Evolutionary conservation across 805 yeast species (phyloP).

Genomic region (Millerozyma miso): DNA sequence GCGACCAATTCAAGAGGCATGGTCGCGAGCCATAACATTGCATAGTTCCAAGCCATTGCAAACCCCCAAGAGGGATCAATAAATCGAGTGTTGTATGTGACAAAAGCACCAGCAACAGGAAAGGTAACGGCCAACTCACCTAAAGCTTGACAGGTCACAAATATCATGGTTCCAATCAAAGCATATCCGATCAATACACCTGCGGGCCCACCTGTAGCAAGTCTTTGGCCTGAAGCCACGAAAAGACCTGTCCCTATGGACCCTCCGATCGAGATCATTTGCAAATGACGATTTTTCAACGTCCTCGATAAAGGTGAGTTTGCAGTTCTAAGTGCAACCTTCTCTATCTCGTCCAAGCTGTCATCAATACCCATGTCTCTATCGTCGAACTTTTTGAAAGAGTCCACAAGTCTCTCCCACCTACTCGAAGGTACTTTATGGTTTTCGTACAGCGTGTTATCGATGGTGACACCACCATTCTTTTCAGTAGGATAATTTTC

Average conservation of each 20-base stretch:
- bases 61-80: slow-evolving; percentile 61
- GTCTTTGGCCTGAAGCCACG: slow-evolving; percentile 65
- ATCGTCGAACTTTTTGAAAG: slow-evolving; percentile 29
- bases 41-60: slow-evolving; percentile 53
- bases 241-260: slow-evolving; percentile 82
- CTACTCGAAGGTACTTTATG: slow-evolving; percentile 16
- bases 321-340: slow-evolving; percentile 39
- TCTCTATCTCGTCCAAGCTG: slow-evolving; percentile 21
- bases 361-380: slow-evolving; percentile 40
- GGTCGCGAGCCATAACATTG: slow-evolving; percentile 51
- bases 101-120: slow-evolving; percentile 68
- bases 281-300: slow-evolving; percentile 62
- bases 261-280: slow-evolving; percentile 82
- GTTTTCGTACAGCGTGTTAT: slow-evolving; percentile 20
- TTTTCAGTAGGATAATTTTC: slow-evolving; percentile 27
- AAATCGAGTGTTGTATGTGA: slow-evolving; percentile 55
- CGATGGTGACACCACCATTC: slow-evolving; percentile 34
- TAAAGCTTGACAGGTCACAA: slow-evolving; percentile 44
- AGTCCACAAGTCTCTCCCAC: slow-evolving; percentile 22
- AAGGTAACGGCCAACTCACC: slow-evolving; percentile 61
- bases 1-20: slow-evolving; percentile 61
- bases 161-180: slow-evolving; percentile 55
- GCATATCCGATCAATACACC: slow-evolving; percentile 57
- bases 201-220: slow-evolving; percentile 72
- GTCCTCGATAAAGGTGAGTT: slow-evolving; percentile 48